Evolutionary conservation across 2,329 filamentous ascomycete species (phyloP).

Genomic region (Trichoderma sp.): DNA sequence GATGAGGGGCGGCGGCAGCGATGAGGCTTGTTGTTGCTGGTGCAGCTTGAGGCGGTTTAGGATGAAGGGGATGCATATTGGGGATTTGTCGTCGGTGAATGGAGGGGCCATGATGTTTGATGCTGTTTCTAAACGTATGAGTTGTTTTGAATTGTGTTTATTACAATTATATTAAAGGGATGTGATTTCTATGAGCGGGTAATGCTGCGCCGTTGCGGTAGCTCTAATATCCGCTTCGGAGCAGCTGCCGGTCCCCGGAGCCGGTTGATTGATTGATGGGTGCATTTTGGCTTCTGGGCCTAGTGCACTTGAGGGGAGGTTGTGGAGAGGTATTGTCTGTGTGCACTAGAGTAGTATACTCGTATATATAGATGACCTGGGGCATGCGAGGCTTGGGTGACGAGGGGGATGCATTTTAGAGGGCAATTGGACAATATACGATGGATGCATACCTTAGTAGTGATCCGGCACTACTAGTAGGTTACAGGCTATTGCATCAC

Average conservation of each 20-base stretch:
- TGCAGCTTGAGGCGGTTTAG: conserved; percentile 59
- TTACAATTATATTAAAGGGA: background rate
- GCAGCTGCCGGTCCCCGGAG: conserved; percentile 2
- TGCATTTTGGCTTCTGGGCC: background rate
- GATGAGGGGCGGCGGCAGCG: conserved; percentile 62
- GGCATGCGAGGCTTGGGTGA: background rate
- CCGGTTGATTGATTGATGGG: background rate
- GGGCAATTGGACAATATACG: background rate
- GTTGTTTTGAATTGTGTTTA: background rate
- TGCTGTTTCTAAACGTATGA: background rate
- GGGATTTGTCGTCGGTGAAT: conserved; percentile 75
- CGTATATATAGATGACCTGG: background rate
- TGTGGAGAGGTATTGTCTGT: background rate
- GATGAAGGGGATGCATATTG: conserved; percentile 77
- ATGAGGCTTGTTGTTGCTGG: conserved; percentile 31
- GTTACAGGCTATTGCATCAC: background rate
- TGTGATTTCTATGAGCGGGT: background rate
- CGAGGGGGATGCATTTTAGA: background rate
- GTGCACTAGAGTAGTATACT: no score
- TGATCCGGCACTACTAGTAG: no score
- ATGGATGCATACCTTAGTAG: no score
- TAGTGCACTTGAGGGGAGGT: background rate
- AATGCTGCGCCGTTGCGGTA: background rate
- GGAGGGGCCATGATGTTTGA: background rate
- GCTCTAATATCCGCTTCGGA: background rate